phyloP scores from a whole-genome alignment of 2,329 filamentous ascomycete species.

The Didymella pomorum region DNA sequence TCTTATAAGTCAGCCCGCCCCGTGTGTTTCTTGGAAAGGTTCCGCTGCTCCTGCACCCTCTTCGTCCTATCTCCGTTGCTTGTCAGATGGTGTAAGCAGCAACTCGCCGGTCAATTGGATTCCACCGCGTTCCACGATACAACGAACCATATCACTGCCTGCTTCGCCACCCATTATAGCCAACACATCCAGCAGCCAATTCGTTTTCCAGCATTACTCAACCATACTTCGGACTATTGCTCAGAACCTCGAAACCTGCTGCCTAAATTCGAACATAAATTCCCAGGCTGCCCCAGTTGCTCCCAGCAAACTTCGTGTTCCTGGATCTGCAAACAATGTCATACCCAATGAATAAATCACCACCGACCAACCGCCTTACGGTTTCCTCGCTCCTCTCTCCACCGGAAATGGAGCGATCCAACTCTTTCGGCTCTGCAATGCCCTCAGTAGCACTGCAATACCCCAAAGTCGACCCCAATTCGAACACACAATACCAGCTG shows the following conservation, averaged over 20 bases:
- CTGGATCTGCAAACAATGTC: constrained; percentile 30
- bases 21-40: constrained; percentile 34
- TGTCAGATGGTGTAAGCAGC: constrained; percentile 41
- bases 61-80: constrained; percentile 40
- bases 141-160: constrained; percentile 28
- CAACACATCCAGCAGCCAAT: constrained; percentile 17
- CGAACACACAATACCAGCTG: constrained; percentile 23
- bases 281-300: constrained; percentile 19
- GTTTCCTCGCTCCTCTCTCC: constrained; percentile 53
- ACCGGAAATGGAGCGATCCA: constrained; percentile 51
- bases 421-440: constrained; percentile 51
- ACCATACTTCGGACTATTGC: constrained; percentile 8
- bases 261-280: constrained; percentile 22
- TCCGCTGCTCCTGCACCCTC: constrained; percentile 28
- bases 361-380: constrained; percentile 44
- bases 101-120: constrained; percentile 38
- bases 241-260: constrained; percentile 10
- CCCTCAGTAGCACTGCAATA: constrained; percentile 31
- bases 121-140: constrained; percentile 45
- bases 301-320: constrained; percentile 30
- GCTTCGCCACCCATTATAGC: constrained; percentile 36
- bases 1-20: constrained; percentile 39
- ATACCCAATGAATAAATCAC: constrained; percentile 39
- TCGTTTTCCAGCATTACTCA: constrained; percentile 12
- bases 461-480: constrained; percentile 24